Evolutionary conservation across 495 filamentous ascomycete genomes (phyloP), one percentile per base, ranked within the genome.

Genomic region (Darksidea phi): DNA sequence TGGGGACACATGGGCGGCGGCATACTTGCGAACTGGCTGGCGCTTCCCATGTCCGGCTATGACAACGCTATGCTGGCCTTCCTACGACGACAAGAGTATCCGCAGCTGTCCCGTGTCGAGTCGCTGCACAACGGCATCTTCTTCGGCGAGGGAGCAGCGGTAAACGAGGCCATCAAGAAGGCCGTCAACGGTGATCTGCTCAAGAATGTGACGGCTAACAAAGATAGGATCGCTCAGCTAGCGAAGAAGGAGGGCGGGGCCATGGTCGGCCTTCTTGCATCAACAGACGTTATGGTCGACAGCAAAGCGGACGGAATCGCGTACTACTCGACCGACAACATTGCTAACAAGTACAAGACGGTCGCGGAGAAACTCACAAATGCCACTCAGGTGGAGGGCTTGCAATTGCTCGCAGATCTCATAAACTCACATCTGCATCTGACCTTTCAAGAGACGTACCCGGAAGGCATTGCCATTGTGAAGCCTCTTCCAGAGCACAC

Each of bases 1-100:
- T 98, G 92, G 92, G 90, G 89, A 18, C 84, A 88, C 55, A 95
- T 96, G 89, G 86, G 88, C n/a, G 84, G 85, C 26, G 94, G 94
- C 4, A 73, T 96, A 17, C 80, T 98, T 10, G 83, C 87, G 20
- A 85, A 94, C 70, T 88, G 88, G 76, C 77, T 84, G 7, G 82
- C 90, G 26, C 82, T 96, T 52, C 94, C 94, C 15, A 97, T 97
- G 92, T 91, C 82, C 1, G 69, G 84, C 54, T 82, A 84, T 63
- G 83, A 94, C 61, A 91, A 96, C 63, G 67, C 80, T 3, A 74
- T 91, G 7, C 76, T 98, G 41, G 73, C 79, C 0, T 86, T 83
- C 55, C 77, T 97, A 26, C 85, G 93, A 46, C 79, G 85, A 7
- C 90, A 88, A 36, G 81, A 88, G 59, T 89, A 86, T 65, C 84